phyloP scores from a whole-genome alignment of 2,329 filamentous ascomycete genomes.

The Calcarisporium arbuscula region DNA sequence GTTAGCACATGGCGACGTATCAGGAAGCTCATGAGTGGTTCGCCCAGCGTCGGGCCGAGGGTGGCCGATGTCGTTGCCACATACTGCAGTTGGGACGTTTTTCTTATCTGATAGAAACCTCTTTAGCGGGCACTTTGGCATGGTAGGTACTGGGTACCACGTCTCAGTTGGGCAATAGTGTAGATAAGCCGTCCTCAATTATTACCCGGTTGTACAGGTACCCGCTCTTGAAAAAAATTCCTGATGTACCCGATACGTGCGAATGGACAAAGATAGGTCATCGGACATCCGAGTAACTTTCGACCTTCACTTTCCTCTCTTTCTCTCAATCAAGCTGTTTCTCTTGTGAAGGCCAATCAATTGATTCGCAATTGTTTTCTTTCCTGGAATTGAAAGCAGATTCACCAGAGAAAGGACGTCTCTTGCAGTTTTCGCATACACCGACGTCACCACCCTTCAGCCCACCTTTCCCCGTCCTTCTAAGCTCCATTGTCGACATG shows the following conservation, averaged over 20 bases:
- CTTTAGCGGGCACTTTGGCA: not conserved
- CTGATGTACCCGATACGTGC: not conserved
- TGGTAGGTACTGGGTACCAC: too few species aligned
- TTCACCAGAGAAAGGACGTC: too few species aligned
- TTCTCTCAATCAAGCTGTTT: too few species aligned
- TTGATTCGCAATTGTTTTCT: too few species aligned
- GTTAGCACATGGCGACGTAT: constrained; percentile 5
- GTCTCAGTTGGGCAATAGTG: too few species aligned
- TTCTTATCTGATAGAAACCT: not conserved
- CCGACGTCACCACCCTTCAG: not conserved
- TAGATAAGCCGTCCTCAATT: too few species aligned
- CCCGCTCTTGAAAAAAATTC: not conserved
- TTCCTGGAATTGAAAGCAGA: too few species aligned
- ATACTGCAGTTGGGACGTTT: not conserved
- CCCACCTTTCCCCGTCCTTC: not conserved
- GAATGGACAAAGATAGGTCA: not conserved
- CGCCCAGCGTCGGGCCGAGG: constrained; percentile 14
- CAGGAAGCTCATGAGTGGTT: constrained; percentile 6
- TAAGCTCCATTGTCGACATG: too few species aligned
- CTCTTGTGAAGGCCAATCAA: too few species aligned
- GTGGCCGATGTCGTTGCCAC: constrained; percentile 15
- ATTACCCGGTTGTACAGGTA: too few species aligned
- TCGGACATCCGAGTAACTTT: not conserved
- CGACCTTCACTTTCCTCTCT: not conserved
- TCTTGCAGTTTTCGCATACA: too few species aligned